phyloP scores from a whole-genome alignment of 176 grass and related monocot genomes.

The Melocanna baccifera region DNA sequence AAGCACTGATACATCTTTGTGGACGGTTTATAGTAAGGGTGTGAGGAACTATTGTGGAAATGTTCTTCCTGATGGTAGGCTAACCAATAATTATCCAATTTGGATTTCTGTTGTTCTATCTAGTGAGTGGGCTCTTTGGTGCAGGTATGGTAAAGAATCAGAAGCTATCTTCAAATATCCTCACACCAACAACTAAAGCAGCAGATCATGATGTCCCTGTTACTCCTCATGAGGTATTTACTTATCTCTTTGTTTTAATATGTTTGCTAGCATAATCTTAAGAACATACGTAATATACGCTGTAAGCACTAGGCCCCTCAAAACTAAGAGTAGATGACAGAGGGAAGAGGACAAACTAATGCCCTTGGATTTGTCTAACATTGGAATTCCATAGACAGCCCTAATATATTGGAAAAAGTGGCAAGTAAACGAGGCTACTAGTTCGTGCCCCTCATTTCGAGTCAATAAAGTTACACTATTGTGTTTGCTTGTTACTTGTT shows the following conservation, averaged over 20 bases:
- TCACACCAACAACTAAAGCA: conserved; percentile 94
- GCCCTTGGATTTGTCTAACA: not conserved
- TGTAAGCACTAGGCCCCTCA: not conserved
- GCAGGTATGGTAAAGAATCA: conserved; percentile 92
- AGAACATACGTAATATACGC: not conserved
- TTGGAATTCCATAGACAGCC: not conserved
- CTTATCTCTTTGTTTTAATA: conserved; percentile 13
- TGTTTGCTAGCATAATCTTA: not conserved
- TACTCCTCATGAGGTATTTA: conserved; percentile 70
- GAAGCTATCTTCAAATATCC: conserved; percentile 71
- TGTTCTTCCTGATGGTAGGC: conserved; percentile 70
- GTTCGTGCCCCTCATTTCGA: not conserved
- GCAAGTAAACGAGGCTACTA: not conserved
- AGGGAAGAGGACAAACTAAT: not conserved
- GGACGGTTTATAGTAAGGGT: conserved; percentile 87
- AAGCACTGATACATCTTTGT: conserved; percentile 93
- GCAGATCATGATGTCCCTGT: conserved; percentile 84
- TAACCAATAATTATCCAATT: not conserved
- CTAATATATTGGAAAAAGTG: not conserved
- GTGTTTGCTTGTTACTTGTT: not conserved
- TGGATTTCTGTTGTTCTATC: not conserved
- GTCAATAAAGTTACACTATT: not conserved
- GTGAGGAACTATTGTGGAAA: conserved; percentile 91
- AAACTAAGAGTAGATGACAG: not conserved
- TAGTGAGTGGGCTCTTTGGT: not conserved